Conservation (phyloP, 345 rosid genomes). For the Microcos paniculata region DNA sequence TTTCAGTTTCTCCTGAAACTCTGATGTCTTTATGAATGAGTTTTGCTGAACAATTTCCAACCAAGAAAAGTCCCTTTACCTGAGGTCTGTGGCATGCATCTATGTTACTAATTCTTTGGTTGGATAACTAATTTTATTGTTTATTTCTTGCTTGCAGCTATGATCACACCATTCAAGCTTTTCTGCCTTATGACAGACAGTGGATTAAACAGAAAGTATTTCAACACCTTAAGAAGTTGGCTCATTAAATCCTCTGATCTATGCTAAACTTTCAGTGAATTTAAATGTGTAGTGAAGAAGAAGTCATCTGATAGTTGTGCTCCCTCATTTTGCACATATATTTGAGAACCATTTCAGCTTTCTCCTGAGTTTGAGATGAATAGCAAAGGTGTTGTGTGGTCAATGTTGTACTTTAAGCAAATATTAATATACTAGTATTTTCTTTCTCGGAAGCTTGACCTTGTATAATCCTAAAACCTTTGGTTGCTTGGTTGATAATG, state of each 20-base stretch:
- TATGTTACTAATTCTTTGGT: neutral
- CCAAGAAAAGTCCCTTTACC: too few species aligned
- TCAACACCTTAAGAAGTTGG: slow-evolving; percentile 77
- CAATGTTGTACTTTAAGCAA: neutral
- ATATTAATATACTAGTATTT: too few species aligned
- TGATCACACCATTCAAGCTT: slow-evolving; percentile 67
- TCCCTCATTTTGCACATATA: neutral
- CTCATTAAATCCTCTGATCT: slow-evolving; percentile 33
- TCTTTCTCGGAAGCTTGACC: neutral
- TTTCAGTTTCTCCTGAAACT: neutral
- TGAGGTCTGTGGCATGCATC: slow-evolving; percentile 4
- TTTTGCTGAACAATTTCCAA: neutral
- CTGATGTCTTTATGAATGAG: neutral
- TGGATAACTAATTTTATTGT: slow-evolving; percentile 8
- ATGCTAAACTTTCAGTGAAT: neutral
- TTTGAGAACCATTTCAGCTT: neutral
- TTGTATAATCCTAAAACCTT: neutral
- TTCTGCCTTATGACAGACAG: slow-evolving; percentile 80
- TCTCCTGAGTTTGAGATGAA: slow-evolving; percentile 10
- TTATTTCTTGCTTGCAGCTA: slow-evolving; percentile 48
- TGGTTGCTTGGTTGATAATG: neutral
- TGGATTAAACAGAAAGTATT: slow-evolving; percentile 83
- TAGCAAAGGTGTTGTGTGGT: slow-evolving; percentile 3
- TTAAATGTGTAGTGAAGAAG: neutral
- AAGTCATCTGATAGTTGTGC: neutral